Base-by-base conservation (phyloP, 2,329 filamentous ascomycete genomes). In the Sodiomyces alkalinus region DNA sequence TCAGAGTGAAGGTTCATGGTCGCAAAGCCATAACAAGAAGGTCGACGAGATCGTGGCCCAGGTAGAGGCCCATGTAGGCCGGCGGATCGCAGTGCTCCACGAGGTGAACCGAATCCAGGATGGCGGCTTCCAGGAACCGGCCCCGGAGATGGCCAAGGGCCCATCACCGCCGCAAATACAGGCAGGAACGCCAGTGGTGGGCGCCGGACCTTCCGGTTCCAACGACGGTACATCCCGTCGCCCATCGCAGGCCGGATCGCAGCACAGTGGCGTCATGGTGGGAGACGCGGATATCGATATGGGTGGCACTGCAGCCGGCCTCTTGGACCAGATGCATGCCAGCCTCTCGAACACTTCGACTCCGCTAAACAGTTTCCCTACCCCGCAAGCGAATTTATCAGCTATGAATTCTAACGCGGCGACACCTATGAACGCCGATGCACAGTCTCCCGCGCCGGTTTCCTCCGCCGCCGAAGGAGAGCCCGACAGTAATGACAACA, bases 31-130 rank as follows among this genome's bases (percentile, higher is more conserved):
- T 26, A 59, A 54, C 37, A 64, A 65, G 43, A 68, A 62, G 11
- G 58, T 86, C 9, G 77, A 85, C 16, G 74, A 81, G 29, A 74
- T 94, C 21, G 65, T 86, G 15, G 63, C 70, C 22, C 71, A 81
- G 30, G 70, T 93, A 2, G 82, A 93, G 53, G 58, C 64, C 28
- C 58, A 71, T 3, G 63, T 80, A n/a, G 74, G 74, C 12, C 73
- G 73, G 31, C 73, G 69, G 37, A 70, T 81, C 23, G 63, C 68
- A 20, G 59, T 66, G 16, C 68, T 80, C 29, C 67, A 73, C 27
- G 63, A 68, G 15, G 63, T 87, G 6, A 64, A 69, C 20, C 75
- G 81, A 25, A 64, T 92, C 23, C 74, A 90, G 43, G 79, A 80
- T 42, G 85, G 83, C 27, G 83, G 83, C 3, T 73, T 65, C 36